Percentiles rank a stretch among this genome's conserved stretches.
These are phyloP conservation scores for Pachysandra terminalis DNA, from an alignment of 164 flowering plant species.

Conservation along the genomic window DNA sequence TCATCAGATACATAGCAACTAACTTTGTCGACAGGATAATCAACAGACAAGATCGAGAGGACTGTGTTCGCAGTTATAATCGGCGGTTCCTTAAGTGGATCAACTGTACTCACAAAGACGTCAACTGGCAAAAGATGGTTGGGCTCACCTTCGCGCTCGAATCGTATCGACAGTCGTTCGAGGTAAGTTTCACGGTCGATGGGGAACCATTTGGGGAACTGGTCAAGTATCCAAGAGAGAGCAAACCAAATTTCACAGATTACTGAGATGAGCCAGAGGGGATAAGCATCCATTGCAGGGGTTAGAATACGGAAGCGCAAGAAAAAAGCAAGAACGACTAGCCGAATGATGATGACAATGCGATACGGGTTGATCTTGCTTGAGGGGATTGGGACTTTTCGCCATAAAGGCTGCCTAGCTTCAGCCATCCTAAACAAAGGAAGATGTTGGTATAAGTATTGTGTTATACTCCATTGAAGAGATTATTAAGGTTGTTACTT, in stretches of 20 bases:
- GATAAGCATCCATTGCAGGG: constrained; percentile 82
- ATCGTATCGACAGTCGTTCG: constrained; percentile 80
- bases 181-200: constrained; percentile 83
- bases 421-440: constrained; percentile 64
- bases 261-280: constrained; percentile 88
- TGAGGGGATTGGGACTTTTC: constrained; percentile 81
- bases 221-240: constrained; percentile 93
- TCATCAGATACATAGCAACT: constrained; percentile 67
- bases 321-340: constrained; percentile 70
- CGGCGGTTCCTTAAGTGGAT: constrained; percentile 64
- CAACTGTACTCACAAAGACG: constrained; percentile 54
- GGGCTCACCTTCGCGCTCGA: constrained; percentile 74
- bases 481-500: neutral
- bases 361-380: constrained; percentile 86
- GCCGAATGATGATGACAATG: constrained; percentile 80
- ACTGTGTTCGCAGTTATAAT: constrained; percentile 65
- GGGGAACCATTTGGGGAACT: constrained; percentile 94
- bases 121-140: constrained; percentile 42
- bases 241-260: constrained; percentile 98
- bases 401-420: constrained; percentile 93
- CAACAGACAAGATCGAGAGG: constrained; percentile 53
- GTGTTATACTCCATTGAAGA: too few species aligned
- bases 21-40: constrained; percentile 60
- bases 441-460: neutral
- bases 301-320: constrained; percentile 76